A percentile compares a stretch with the other conserved stretches of the same genome.
Conservation (phyloP, 1,284 basidiomycete genomes). For the Afroboletus lepidellus region DNA sequence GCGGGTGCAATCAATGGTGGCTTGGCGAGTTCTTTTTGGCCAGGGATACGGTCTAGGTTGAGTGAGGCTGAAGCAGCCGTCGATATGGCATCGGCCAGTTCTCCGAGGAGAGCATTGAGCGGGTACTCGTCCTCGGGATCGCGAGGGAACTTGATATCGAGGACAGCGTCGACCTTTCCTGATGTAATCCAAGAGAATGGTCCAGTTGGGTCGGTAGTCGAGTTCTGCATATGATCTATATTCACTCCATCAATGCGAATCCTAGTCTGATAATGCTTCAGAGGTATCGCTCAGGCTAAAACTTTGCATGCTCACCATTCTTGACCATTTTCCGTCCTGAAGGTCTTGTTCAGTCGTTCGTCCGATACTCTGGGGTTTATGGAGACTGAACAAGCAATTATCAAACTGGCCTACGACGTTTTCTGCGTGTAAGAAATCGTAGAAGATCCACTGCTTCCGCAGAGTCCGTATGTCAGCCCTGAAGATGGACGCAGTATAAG, state of each 20-base stretch:
- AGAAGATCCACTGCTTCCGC: slow-evolving; percentile 94
- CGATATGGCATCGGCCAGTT: slow-evolving; percentile 85
- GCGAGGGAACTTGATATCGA: slow-evolving; percentile 96
- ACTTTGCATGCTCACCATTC: slow-evolving; percentile 68
- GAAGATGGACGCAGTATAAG: slow-evolving; percentile 95
- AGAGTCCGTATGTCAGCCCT: slow-evolving; percentile 74
- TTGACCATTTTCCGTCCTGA: slow-evolving; percentile 78
- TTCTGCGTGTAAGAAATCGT: slow-evolving; percentile 89
- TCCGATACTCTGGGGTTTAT: slow-evolving; percentile 95
- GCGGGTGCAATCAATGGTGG: slow-evolving; percentile 81
- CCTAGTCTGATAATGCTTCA: slow-evolving; percentile 61
- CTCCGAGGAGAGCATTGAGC: slow-evolving; percentile 87
- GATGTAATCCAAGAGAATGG: slow-evolving; percentile 97
- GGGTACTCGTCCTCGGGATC: slow-evolving; percentile 73
- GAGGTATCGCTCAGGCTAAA: neutral
- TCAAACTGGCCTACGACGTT: slow-evolving; percentile 97
- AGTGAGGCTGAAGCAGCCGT: slow-evolving; percentile 51
- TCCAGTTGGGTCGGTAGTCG: slow-evolving; percentile 72
- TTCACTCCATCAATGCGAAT: slow-evolving; percentile 96
- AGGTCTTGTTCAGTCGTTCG: slow-evolving; percentile 83
- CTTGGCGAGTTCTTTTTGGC: slow-evolving; percentile 83
- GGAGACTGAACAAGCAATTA: slow-evolving; percentile 95
- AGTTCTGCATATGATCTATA: slow-evolving; percentile 92
- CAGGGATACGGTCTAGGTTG: slow-evolving; percentile 73
- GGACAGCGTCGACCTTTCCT: slow-evolving; percentile 94